phyloP scores from a whole-genome alignment of 768 basidiomycete genomes.

The Cystobasidium ongulense region DNA sequence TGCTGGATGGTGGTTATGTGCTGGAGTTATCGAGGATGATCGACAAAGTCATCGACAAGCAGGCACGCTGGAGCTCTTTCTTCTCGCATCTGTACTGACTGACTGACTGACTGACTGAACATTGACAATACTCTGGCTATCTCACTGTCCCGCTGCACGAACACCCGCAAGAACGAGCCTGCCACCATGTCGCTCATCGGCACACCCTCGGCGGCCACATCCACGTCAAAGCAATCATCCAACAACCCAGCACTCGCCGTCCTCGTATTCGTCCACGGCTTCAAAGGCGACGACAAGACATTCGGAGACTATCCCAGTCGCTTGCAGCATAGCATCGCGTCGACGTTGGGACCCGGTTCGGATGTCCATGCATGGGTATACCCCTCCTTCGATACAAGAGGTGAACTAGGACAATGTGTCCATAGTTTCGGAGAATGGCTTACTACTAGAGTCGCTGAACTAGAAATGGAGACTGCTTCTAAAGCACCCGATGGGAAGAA shows the following conservation, averaged over 20 bases:
- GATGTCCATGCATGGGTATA: conserved; percentile 26
- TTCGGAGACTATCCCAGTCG: conserved; percentile 28
- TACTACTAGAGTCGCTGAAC: conserved; percentile 12
- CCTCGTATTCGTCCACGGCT: conserved; percentile 24
- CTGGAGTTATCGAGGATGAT: too few relatives aligned
- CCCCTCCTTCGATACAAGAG: conserved; percentile 21
- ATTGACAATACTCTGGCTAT: too few relatives aligned
- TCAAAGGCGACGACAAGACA: conserved; percentile 29
- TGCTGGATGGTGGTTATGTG: too few relatives aligned
- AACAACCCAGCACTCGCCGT: conserved; percentile 1
- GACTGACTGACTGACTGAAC: too few relatives aligned
- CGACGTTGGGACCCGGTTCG: neutral
- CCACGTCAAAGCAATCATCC: neutral
- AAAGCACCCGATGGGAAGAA: conserved; percentile 1
- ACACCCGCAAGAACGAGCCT: neutral
- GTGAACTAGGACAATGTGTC: conserved; percentile 24
- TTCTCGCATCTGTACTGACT: too few relatives aligned
- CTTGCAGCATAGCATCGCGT: conserved; percentile 8
- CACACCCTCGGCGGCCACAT: neutral
- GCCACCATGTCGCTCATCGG: neutral
- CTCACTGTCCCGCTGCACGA: too few relatives aligned
- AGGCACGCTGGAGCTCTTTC: too few relatives aligned
- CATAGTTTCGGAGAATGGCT: conserved; percentile 21
- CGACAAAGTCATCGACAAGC: too few relatives aligned
- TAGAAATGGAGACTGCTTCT: conserved; percentile 25